Evolutionary conservation across 2,329 filamentous ascomycete species (phyloP).

Genomic region (Diaporthe aspalathi): DNA sequence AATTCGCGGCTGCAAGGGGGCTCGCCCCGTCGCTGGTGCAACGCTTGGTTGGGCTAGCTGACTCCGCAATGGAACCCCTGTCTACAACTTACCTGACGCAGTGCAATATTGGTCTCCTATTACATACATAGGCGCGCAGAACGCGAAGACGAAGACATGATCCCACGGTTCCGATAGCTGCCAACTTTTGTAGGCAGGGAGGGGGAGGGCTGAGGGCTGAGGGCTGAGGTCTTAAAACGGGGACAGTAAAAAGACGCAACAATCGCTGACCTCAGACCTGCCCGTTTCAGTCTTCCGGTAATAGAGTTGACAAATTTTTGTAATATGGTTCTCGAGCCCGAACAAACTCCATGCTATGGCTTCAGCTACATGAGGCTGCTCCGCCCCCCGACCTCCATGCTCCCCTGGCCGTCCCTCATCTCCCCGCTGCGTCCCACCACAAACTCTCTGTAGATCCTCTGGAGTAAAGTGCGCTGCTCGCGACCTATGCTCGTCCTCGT

Average conservation of each 20-base stretch:
- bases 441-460: constrained; percentile 91
- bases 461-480: constrained; percentile 79
- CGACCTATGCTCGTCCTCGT: constrained; percentile 86
- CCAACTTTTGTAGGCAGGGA: not conserved
- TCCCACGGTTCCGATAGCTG: not conserved
- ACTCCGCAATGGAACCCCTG: not conserved
- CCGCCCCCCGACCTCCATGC: constrained; percentile 90
- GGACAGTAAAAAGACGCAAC: not conserved
- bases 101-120: not conserved
- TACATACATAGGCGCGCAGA: not conserved
- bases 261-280: not conserved
- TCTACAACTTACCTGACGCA: not conserved
- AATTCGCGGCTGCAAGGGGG: not conserved
- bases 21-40: constrained; percentile 5
- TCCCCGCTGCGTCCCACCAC: constrained; percentile 92
- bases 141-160: not conserved
- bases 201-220: too few species aligned
- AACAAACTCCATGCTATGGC: not conserved
- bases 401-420: constrained; percentile 92
- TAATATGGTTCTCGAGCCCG: not conserved
- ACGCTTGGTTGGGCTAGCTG: not conserved
- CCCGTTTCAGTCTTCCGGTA: not conserved
- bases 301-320: not conserved
- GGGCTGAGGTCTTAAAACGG: too few species aligned
- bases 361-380: constrained; percentile 85